phyloP scores from a whole-genome alignment of 2,329 filamentous ascomycete genomes.

The Tolypocladium sp. region DNA sequence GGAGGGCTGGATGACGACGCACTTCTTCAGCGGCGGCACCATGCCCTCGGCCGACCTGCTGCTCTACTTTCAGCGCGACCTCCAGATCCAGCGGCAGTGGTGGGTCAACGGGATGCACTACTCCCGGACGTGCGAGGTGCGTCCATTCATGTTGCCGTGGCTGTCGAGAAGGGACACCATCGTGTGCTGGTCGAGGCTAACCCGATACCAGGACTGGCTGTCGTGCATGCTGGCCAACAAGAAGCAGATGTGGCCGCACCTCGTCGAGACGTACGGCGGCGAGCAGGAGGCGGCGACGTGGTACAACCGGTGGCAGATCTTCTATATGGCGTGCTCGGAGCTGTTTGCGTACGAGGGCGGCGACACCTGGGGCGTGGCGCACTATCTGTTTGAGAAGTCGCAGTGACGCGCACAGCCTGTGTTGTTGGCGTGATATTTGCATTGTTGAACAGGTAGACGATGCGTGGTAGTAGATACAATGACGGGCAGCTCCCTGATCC shows the following conservation, averaged over 20 bases:
- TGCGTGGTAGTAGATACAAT: background rate
- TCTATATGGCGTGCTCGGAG: constrained; percentile 63
- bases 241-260: constrained; percentile 51
- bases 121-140: constrained; percentile 58
- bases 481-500: background rate
- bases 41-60: constrained; percentile 62
- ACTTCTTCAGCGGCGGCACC: constrained; percentile 66
- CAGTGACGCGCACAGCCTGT: background rate
- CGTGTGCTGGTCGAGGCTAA: background rate
- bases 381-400: constrained; percentile 57
- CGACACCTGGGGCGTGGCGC: constrained; percentile 59
- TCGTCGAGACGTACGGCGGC: constrained; percentile 57
- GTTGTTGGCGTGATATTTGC: background rate
- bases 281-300: constrained; percentile 45
- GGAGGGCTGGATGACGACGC: constrained; percentile 63
- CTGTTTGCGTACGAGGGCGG: constrained; percentile 57
- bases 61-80: constrained; percentile 55
- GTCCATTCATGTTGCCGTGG: constrained; percentile 5
- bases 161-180: background rate
- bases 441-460: background rate
- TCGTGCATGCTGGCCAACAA: constrained; percentile 49
- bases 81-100: constrained; percentile 55
- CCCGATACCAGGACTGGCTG: constrained; percentile 45
- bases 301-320: constrained; percentile 65
- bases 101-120: constrained; percentile 63